Conservation (phyloP, 2,329 filamentous ascomycete genomes). For the Hymenoscyphus occultus region DNA sequence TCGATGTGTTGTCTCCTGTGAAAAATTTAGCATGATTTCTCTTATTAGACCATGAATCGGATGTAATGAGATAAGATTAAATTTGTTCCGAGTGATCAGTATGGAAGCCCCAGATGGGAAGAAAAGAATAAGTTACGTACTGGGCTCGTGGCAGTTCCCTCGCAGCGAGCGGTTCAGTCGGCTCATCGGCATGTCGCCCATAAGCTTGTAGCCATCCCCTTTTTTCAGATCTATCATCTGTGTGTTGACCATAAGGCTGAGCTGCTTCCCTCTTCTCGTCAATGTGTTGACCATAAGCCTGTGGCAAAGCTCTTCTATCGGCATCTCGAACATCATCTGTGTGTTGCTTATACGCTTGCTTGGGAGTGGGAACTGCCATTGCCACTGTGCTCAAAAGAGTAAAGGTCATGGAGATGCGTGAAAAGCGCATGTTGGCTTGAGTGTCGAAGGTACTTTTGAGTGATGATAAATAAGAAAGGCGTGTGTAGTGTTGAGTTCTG, state of each 20-base stretch:
- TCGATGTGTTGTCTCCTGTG: neutral
- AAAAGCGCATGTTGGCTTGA: conserved; percentile 6
- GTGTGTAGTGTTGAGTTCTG: neutral
- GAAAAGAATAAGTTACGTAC: neutral
- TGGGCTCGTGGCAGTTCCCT: neutral
- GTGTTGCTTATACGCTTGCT: conserved; percentile 9
- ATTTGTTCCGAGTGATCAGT: no score
- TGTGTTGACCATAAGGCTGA: conserved; percentile 8
- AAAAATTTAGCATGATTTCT: no score
- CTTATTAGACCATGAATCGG: no score
- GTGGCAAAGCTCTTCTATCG: neutral
- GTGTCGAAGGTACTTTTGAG: neutral
- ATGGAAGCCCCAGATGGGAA: no score
- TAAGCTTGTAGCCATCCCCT: neutral
- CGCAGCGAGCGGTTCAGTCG: no score
- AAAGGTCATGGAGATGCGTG: conserved; percentile 1
- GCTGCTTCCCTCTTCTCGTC: neutral
- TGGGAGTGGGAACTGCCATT: conserved; percentile 1
- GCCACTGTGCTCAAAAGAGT: neutral
- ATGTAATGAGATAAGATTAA: no score
- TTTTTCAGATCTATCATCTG: neutral
- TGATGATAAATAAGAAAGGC: no score
- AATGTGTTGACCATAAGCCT: conserved; percentile 9
- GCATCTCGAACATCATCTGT: neutral
- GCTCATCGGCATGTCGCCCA: conserved; percentile 3